Conservation (phyloP, 2,329 filamentous ascomycete species). For the Colletotrichum plurivorum region DNA sequence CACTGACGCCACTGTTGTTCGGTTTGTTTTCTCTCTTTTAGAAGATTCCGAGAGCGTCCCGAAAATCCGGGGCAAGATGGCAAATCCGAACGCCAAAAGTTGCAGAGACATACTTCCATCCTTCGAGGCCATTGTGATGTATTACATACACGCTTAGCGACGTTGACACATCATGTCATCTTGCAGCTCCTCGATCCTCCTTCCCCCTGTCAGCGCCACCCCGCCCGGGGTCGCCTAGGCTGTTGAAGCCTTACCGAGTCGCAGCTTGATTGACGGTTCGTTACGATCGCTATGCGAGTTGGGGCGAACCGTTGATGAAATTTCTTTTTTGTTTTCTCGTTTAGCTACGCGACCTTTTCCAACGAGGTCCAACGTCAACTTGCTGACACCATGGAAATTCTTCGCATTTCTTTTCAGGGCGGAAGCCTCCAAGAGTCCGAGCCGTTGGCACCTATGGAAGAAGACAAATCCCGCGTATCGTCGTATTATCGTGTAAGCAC, state of each 20-base stretch:
- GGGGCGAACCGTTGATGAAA: conserved; percentile 1
- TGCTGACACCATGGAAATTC: not conserved
- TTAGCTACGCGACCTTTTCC: not conserved
- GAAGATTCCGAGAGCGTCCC: not conserved
- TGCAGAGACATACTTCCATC: no score
- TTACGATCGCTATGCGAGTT: conserved; percentile 8
- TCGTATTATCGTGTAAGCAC: not conserved
- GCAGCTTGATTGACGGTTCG: conserved; percentile 33
- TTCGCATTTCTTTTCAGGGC: not conserved
- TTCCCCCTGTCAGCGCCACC: conserved; percentile 2
- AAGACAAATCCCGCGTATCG: no score
- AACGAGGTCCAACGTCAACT: not conserved
- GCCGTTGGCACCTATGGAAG: no score
- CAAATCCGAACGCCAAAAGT: not conserved
- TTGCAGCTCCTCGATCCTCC: not conserved
- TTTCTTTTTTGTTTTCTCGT: conserved; percentile 6
- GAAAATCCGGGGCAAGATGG: conserved; percentile 9
- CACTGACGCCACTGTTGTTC: not conserved
- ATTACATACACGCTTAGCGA: not conserved
- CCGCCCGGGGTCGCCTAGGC: conserved; percentile 4
- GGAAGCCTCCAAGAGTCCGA: no score
- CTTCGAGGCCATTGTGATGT: no score
- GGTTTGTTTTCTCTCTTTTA: not conserved
- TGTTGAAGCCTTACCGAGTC: conserved; percentile 28
- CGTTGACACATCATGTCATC: not conserved